These are phyloP conservation scores for Melastoma candidum DNA, from an alignment of 441 rosid genomes.

Conservation along the genomic window DNA sequence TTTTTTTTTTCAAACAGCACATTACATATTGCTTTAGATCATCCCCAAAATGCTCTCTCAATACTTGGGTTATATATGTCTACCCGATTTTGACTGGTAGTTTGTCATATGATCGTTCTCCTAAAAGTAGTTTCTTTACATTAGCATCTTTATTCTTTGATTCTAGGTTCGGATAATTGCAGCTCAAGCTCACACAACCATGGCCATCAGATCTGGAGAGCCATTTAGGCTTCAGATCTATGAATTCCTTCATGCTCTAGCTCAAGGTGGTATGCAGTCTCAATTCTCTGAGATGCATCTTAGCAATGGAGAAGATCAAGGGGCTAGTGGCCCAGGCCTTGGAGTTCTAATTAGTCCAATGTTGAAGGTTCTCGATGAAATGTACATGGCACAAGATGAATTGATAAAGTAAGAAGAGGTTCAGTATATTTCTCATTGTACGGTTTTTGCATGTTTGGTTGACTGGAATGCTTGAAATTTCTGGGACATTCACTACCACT, in stretches of 20 bases:
- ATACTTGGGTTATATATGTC: too few species aligned
- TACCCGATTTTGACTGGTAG: too few species aligned
- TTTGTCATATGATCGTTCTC: neutral
- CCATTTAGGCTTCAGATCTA: conserved; percentile 98
- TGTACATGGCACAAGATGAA: conserved; percentile 95
- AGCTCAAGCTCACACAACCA: conserved; percentile 97
- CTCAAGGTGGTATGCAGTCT: conserved; percentile 98
- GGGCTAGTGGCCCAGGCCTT: conserved; percentile 98
- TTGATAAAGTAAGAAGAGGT: conserved; percentile 68
- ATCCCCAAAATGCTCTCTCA: too few species aligned
- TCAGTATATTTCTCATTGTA: neutral
- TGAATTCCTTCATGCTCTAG: conserved; percentile 89
- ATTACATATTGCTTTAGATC: too few species aligned
- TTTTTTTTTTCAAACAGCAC: too few species aligned
- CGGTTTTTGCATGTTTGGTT: conserved; percentile 8
- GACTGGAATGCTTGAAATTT: conserved; percentile 6
- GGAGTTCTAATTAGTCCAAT: conserved; percentile 93
- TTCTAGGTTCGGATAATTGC: conserved; percentile 88
- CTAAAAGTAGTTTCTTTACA: conserved; percentile 6
- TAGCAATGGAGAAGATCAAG: conserved; percentile 99
- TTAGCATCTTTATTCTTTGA: conserved; percentile 5
- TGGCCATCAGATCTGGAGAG: conserved; percentile 98
- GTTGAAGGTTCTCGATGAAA: conserved; percentile 94
- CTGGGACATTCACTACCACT: conserved; percentile 95
- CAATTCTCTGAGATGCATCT: conserved; percentile 96